Base-by-base conservation (phyloP, 768 basidiomycete species). In the Goffeauzyma gilvescens region DNA sequence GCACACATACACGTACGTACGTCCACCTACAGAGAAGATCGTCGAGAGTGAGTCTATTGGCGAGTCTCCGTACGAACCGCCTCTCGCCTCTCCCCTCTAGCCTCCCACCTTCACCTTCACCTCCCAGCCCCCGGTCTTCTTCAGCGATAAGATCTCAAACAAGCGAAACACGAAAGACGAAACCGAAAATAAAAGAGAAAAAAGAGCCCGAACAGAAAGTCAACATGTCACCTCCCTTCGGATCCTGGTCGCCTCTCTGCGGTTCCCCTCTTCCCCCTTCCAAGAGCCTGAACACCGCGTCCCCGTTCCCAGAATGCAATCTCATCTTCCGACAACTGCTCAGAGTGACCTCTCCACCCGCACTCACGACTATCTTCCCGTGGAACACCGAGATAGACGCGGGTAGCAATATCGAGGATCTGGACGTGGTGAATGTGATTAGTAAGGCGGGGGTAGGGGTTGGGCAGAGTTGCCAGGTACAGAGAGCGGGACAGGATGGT, bases 281-380 rank as follows among this genome's bases (percentile, higher is more conserved):
- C 55, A 66, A 73, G 15, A 67, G 81, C 39, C 85, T 84, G 62
- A 65, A 68, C 31, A 64, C 72, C 32, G 72, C 73, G 7, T 82
- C 83, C 1, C 81, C 79, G 34, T 80, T 90, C 57, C 75, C 87
- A 0, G 81, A 83, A 75, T 95, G 89, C 67, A 93, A 93, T 60
- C 76, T 93, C 53, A 89, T 90, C 67, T 86, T 86, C 66, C 73
- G 74, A 46, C 85, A 90, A 70, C 77, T 85, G 17, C 51, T 60
- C 34, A 31, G 55, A 14, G 38, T 49, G 22, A 47, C 51, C 6
- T 21, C 44, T 9, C 67, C 55, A 3, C 44, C 41, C 10, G 26
- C 28, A n/a, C 39, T 53, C 21, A 45, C 45, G 25, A 44, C 41
- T 20, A 46, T 45, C 20, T 52, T 53, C 15, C 50, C 46, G 14